Evolutionary conservation across 2,329 filamentous ascomycete genomes (phyloP), one percentile per base, ranked within the genome.

Genomic region (Escovopsis sp.): DNA sequence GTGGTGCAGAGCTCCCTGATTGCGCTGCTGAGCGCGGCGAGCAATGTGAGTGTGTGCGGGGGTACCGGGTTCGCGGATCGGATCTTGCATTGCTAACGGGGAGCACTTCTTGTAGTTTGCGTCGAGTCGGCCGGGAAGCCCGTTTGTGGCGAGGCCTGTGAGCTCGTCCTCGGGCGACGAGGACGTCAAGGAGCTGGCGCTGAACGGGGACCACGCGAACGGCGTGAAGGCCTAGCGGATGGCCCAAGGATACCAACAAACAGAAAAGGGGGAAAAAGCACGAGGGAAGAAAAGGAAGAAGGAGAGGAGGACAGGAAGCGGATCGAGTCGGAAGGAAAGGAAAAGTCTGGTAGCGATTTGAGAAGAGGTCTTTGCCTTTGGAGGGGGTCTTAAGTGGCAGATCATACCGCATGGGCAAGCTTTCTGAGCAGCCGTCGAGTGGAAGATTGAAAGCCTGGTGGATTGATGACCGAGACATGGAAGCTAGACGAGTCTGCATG

Each of bases 1-100:
- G 85, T 93, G 46, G 85, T 93, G 15, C 84, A 93, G 61, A 87
- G 84, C 53, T 88, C 81, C 60, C 72, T 95, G 55, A 83, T 87
- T 58, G 88, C 88, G 44, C 68, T 94, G 51, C 67, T 94, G 58
- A 83, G 81, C 51, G 88, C 87, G 39, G 87, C 88, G 41, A 84
- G 79, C 59, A 89, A 83, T 55, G 86, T 93, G 68, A 74, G 82
- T 72, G 83, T 89, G 89, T 60, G 70, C 86, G 31, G n/a, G n/a
- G n/a, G n/a, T n/a, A n/a, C n/a, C n/a, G n/a, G n/a, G n/a, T n/a
- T n/a, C n/a, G n/a, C n/a, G n/a, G n/a, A n/a, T n/a, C n/a, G n/a
- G n/a, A n/a, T n/a, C n/a, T n/a, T n/a, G n/a, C n/a, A n/a, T n/a
- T n/a, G n/a, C n/a, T n/a, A n/a, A n/a, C n/a, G n/a, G n/a, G n/a